These are phyloP conservation scores for Phaeoacremonium minimum DNA, from an alignment of 2,329 filamentous ascomycete species.

Conservation along the genomic window DNA sequence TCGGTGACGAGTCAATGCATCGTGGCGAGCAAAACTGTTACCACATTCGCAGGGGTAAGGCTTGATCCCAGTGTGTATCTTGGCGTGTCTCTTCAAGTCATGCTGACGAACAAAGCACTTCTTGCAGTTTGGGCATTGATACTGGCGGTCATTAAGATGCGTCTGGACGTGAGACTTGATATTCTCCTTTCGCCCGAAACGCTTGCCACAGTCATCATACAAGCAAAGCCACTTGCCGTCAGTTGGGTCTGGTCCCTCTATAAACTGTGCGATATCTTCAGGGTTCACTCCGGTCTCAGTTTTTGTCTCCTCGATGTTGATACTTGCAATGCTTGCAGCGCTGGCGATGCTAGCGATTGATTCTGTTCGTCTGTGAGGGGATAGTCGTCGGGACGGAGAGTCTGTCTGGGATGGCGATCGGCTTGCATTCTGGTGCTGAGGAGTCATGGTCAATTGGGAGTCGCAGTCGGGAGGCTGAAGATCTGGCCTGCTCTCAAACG, in stretches of 20 bases:
- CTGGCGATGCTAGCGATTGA: slow-evolving; percentile 55
- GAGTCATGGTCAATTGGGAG: slow-evolving; percentile 10
- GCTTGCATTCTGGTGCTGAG: slow-evolving; percentile 5
- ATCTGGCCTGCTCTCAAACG: slow-evolving; percentile 39
- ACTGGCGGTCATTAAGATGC: slow-evolving; percentile 93
- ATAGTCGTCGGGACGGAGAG: slow-evolving; percentile 19
- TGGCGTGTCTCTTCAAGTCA: slow-evolving; percentile 93
- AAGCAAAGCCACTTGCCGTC: slow-evolving; percentile 77
- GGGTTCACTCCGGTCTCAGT: slow-evolving; percentile 80
- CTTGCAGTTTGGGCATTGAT: slow-evolving; percentile 84
- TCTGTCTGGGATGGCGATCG: slow-evolving; percentile 16
- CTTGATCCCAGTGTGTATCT: slow-evolving; percentile 95
- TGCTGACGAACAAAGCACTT: slow-evolving; percentile 98
- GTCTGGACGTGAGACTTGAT: slow-evolving; percentile 98
- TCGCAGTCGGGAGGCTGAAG: slow-evolving; percentile 24
- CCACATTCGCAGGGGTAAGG: slow-evolving; percentile 93
- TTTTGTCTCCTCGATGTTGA: slow-evolving; percentile 62
- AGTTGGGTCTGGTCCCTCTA: slow-evolving; percentile 65
- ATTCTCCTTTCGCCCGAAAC: slow-evolving; percentile 96
- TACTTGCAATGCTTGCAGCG: slow-evolving; percentile 55
- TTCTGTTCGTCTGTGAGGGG: slow-evolving; percentile 51
- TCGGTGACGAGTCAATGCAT: slow-evolving; percentile 88
- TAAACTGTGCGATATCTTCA: slow-evolving; percentile 77
- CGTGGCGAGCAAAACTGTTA: slow-evolving; percentile 90
- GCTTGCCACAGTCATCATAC: slow-evolving; percentile 77